Conservation (phyloP, 192 early-diverging fungal genomes). For the Coemansia sp. region DNA sequence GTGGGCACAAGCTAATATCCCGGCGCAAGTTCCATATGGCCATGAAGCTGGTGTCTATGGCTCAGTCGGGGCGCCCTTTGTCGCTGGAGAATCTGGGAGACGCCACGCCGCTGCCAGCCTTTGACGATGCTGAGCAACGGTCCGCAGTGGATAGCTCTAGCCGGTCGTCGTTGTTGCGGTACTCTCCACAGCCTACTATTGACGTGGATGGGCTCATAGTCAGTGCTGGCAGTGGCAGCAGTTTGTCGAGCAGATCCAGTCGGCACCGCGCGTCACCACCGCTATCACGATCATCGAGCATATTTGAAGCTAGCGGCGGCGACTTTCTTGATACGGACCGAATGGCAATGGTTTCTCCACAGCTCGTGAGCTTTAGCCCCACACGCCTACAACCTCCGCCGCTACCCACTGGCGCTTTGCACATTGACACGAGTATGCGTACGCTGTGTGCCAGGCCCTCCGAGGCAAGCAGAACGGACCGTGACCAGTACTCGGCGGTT, state of each 20-base stretch:
- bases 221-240: neutral
- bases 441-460: neutral
- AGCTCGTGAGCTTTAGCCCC: constrained; percentile 6
- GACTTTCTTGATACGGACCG: constrained; percentile 7
- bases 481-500: constrained; percentile 5
- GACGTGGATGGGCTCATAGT: constrained; percentile 24
- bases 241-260: neutral
- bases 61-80: constrained; percentile 18
- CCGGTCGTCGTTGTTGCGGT: constrained; percentile 16
- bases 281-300: constrained; percentile 11
- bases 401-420: neutral
- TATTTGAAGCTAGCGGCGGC: neutral
- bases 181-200: constrained; percentile 30
- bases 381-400: neutral
- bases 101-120: constrained; percentile 15
- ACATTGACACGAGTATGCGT: neutral
- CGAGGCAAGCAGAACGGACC: neutral
- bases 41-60: constrained; percentile 34
- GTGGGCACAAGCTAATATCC: constrained; percentile 3
- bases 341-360: neutral
- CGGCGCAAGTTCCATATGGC: constrained; percentile 29
- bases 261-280: constrained; percentile 9
- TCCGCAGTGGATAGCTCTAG: neutral
- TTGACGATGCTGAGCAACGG: constrained; percentile 9
- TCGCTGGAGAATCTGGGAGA: constrained; percentile 13